Base-by-base conservation (phyloP, 441 rosid species). In the Kokia cookei region DNA sequence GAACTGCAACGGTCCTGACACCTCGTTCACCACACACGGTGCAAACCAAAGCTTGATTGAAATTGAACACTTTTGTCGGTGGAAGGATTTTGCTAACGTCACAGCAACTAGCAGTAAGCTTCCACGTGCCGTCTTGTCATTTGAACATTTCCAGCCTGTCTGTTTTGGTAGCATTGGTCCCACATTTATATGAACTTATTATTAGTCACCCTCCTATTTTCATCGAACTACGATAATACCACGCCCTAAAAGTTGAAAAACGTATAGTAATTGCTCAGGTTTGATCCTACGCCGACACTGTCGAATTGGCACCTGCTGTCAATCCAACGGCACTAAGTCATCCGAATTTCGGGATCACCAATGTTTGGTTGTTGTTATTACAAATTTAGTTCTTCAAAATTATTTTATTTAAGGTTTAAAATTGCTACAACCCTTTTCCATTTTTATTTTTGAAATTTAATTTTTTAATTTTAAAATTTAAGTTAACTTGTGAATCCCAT, bases 41-140 rank as follows among this genome's bases (percentile, higher is more conserved):
- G 7, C 37, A 32, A 5, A 32, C 37, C 37, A 32, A 32, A 32
- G 35, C 35, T 32, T 32, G 6, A 32, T 1, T 32, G 35, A 32
- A 32, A 32, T 32, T 32, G 7, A 32, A 32, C 37, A 32, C 37
- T 32, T 32, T 32, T 32, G 7, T 32, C 37, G 37, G 37, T 32
- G 37, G 37, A 32, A 6, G 7, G 6, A 32, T 32, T 4, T 32
- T 32, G 37, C 37, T 32, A 32, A 32, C 37, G 70, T 73, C 58
- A 26, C 17, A 11, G 3, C 3, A 8, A 43, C 12, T 14, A 65
- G 17, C 71, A 19, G 10, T 0, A 1, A 5, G 26, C 17, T 45
- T 61, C 51, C 79, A 79, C 70, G 69, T 83, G 84, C 70, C 73
- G 10, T 2, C 5, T 5, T 11, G 11, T 37, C 4, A 26, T 37